Conservation (phyloP, 441 rosid genomes). For the Populus trichocarpa region DNA sequence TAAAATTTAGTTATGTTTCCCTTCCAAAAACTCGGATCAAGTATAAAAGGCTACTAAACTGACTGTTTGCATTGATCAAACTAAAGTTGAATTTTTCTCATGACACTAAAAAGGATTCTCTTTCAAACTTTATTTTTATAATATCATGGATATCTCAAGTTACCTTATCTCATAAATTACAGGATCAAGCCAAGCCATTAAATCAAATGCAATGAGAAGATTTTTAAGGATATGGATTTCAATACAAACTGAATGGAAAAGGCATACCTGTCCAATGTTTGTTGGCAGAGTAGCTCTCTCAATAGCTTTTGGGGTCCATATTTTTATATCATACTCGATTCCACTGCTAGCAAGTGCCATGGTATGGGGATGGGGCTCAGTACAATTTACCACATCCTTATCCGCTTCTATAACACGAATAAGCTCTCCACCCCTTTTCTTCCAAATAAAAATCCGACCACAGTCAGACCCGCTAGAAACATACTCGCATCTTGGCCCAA, state of each 20-base stretch:
- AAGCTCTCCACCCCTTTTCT: slow-evolving; percentile 69
- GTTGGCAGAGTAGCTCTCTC: slow-evolving; percentile 65
- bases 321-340: slow-evolving; percentile 70
- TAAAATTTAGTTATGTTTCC: neutral
- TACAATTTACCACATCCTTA: slow-evolving; percentile 71
- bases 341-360: slow-evolving; percentile 84
- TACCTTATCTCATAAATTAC: too few relatives aligned
- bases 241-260: neutral
- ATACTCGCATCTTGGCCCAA: slow-evolving; percentile 80
- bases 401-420: slow-evolving; percentile 78
- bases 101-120: neutral
- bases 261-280: slow-evolving; percentile 67
- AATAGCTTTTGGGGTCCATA: slow-evolving; percentile 71
- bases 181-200: too few relatives aligned
- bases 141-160: too few relatives aligned
- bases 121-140: neutral
- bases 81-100: neutral
- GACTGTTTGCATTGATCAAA: neutral
- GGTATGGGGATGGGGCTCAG: slow-evolving; percentile 72
- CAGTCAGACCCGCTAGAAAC: slow-evolving; percentile 95
- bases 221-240: neutral
- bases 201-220: neutral
- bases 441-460: slow-evolving; percentile 91
- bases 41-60: neutral
- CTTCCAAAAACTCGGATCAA: neutral